Evolutionary conservation across 225 moss, liverwort and hornwort species (phyloP).

Genomic region (Marchantia polymorpha): DNA sequence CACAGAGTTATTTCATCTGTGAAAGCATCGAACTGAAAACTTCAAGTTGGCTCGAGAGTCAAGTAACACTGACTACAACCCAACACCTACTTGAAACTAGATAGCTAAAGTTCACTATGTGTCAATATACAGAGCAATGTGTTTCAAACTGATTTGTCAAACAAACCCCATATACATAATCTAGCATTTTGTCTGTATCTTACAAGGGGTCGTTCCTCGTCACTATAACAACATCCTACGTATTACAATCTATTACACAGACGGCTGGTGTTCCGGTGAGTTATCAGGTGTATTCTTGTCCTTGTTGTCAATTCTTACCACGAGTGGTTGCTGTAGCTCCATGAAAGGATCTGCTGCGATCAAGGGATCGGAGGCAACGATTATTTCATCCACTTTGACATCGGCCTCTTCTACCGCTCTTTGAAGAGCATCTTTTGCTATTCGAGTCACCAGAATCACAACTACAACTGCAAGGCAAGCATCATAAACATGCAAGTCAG

Average conservation of each 20-base stretch:
- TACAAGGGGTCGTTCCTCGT: slow-evolving; percentile 13
- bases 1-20: slow-evolving; percentile 21
- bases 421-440: slow-evolving; percentile 51
- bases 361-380: slow-evolving; percentile 26
- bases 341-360: slow-evolving; percentile 26
- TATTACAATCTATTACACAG: slow-evolving; percentile 4
- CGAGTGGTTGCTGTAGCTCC: slow-evolving; percentile 43
- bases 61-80: neutral
- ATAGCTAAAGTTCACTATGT: slow-evolving; percentile 7
- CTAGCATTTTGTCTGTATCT: slow-evolving; percentile 12
- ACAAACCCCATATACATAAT: slow-evolving; percentile 9
- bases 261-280: slow-evolving; percentile 8
- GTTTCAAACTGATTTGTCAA: slow-evolving; percentile 7
- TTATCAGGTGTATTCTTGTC: slow-evolving; percentile 18
- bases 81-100: slow-evolving; percentile 3
- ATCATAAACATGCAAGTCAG: neutral
- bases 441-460: slow-evolving; percentile 45
- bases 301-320: slow-evolving; percentile 40
- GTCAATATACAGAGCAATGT: slow-evolving; percentile 23
- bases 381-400: slow-evolving; percentile 35
- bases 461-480: slow-evolving; percentile 38
- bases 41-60: neutral
- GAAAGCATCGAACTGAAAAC: neutral
- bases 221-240: slow-evolving; percentile 4
- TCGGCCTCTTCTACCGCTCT: slow-evolving; percentile 38